A percentile compares a stretch with the other conserved stretches of the same genome.
These are phyloP conservation scores for Osmanthus fragrans DNA, from an alignment of 257 asterid species.

Conservation along the genomic window DNA sequence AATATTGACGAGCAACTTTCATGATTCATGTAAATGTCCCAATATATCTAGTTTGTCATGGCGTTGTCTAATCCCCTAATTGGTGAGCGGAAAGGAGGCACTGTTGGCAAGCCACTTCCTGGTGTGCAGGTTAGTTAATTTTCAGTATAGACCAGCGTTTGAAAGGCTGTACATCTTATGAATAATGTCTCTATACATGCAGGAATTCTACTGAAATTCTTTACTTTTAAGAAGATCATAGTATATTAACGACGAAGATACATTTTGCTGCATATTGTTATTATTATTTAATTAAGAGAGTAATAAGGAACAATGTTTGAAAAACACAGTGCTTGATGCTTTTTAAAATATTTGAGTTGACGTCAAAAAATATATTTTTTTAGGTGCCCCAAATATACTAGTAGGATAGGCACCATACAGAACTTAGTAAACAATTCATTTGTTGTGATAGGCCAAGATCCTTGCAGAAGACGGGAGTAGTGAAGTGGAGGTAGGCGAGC, in stretches of 20 bases:
- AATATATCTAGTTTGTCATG: constrained; percentile 79
- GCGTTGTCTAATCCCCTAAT: constrained; percentile 82
- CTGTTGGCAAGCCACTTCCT: constrained; percentile 92
- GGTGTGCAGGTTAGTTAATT: constrained; percentile 76
- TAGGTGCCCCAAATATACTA: not conserved
- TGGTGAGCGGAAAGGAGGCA: constrained; percentile 88
- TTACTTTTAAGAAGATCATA: not conserved
- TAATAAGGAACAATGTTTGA: not conserved
- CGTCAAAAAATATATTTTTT: not conserved
- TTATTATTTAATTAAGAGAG: not conserved
- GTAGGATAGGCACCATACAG: not conserved
- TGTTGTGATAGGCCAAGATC: constrained; percentile 71
- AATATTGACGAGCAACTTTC: constrained; percentile 9
- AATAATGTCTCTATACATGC: not conserved
- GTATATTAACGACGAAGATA: not conserved
- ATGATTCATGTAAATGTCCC: constrained; percentile 16
- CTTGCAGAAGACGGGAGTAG: constrained; percentile 63
- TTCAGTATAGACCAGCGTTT: not conserved
- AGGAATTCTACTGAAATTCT: not conserved
- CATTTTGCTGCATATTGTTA: not conserved
- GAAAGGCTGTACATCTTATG: not conserved
- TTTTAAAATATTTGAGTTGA: not conserved
- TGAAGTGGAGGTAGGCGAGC: constrained; percentile 72
- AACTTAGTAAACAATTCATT: constrained; percentile 23
- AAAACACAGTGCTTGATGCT: too few species aligned